phyloP scores from a whole-genome alignment of 2,329 filamentous ascomycete species.

The Periconia macrospinosa region DNA sequence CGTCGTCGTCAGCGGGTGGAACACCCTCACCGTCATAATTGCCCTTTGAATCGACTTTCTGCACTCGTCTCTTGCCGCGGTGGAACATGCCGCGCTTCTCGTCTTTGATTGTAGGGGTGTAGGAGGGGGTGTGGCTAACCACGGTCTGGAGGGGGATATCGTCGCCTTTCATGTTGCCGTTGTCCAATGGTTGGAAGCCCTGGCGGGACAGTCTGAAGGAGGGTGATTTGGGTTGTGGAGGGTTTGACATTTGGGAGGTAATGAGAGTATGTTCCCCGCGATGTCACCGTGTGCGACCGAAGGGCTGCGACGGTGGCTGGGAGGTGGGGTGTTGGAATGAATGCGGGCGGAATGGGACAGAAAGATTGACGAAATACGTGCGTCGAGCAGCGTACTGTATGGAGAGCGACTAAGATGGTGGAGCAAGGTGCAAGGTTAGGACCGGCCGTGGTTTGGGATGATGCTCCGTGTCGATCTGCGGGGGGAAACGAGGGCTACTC shows the following conservation, averaged over 20 bases:
- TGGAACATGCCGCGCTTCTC: conserved; percentile 45
- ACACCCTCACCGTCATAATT: conserved; percentile 21
- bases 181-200: conserved; percentile 37
- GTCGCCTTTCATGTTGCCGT: conserved; percentile 44
- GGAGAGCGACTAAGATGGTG: neutral
- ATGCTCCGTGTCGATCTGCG: neutral
- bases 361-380: neutral
- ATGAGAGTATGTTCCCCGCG: neutral
- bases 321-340: neutral
- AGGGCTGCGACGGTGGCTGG: neutral
- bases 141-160: conserved; percentile 65
- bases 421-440: neutral
- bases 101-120: conserved; percentile 25
- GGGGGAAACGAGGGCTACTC: too few relatives aligned
- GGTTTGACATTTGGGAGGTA: conserved; percentile 1
- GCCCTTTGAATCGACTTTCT: conserved; percentile 31
- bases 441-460: neutral
- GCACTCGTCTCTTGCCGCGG: conserved; percentile 32
- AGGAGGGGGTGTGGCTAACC: conserved; percentile 50
- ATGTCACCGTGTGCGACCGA: neutral
- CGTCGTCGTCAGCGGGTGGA: conserved; percentile 41
- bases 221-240: conserved; percentile 18
- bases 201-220: conserved; percentile 32
- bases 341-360: neutral
- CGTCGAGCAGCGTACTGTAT: neutral